phyloP scores from a whole-genome alignment of 116 monocot genomes.

The Thalassia testudinum region DNA sequence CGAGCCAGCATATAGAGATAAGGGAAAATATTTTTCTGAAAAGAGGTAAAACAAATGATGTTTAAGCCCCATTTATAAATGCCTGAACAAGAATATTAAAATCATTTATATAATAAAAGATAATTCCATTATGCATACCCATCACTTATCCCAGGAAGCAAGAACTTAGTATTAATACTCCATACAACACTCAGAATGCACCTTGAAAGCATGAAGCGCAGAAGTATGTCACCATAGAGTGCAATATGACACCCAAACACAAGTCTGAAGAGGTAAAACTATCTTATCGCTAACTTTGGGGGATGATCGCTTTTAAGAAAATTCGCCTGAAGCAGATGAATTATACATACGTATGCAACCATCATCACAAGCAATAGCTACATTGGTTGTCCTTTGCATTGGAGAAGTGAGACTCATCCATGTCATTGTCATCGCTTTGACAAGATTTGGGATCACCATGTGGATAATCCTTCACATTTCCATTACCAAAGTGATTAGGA shows the following conservation, averaged over 20 bases:
- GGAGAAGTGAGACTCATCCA: conserved; percentile 14
- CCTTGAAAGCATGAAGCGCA: conserved; percentile 25
- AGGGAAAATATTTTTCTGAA: no score
- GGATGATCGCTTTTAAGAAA: conserved; percentile 64
- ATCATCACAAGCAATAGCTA: conserved; percentile 97
- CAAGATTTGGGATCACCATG: conserved; percentile 44
- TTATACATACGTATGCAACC: conserved; percentile 81
- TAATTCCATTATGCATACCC: conserved; percentile 31
- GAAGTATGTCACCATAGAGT: not conserved
- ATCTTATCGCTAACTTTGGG: conserved; percentile 80
- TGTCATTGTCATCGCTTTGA: conserved; percentile 25
- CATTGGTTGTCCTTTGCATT: conserved; percentile 20
- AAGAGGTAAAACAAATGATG: no score
- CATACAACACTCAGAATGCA: conserved; percentile 73
- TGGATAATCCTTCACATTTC: conserved; percentile 16
- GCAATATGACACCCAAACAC: no score
- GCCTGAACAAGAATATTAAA: no score
- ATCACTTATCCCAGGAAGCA: conserved; percentile 91
- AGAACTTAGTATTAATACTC: conserved; percentile 61
- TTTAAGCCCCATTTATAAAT: no score
- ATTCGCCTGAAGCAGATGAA: conserved; percentile 30
- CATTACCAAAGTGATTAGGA: conserved; percentile 15
- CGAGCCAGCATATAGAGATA: no score
- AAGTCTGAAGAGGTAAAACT: no score
- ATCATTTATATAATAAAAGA: no score